Evolutionary conservation across 2,329 filamentous ascomycete genomes (phyloP).

Genomic region (Aspergillaceae sp.): DNA sequence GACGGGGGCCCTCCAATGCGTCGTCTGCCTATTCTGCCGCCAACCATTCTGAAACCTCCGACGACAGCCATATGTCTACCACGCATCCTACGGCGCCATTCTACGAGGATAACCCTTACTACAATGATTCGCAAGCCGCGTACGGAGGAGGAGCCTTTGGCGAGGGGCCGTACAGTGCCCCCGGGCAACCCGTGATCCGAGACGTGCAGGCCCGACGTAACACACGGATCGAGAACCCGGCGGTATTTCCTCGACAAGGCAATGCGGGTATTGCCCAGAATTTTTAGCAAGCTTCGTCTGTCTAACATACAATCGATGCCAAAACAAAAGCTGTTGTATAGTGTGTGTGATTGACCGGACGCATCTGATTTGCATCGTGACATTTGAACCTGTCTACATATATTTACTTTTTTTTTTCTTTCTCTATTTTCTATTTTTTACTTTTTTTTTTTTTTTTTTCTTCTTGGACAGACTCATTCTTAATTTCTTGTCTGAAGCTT

Average conservation of each 20-base stretch:
- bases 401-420: too few relatives aligned
- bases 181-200: constrained; percentile 75
- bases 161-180: constrained; percentile 44
- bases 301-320: not conserved
- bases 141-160: constrained; percentile 49
- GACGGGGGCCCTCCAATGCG: constrained; percentile 85
- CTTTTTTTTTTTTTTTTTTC: too few relatives aligned
- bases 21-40: constrained; percentile 90
- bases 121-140: constrained; percentile 36
- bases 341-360: too few relatives aligned
- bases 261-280: constrained; percentile 95
- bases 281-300: constrained; percentile 51
- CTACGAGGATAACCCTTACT: constrained; percentile 50
- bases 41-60: constrained; percentile 59
- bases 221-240: constrained; percentile 85
- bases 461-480: too few relatives aligned
- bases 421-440: too few relatives aligned
- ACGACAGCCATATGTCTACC: constrained; percentile 44
- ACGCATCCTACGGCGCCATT: constrained; percentile 41
- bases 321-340: too few relatives aligned
- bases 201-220: constrained; percentile 89
- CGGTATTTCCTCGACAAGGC: constrained; percentile 79
- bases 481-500: too few relatives aligned
- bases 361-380: too few relatives aligned
- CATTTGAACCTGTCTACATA: too few relatives aligned